These are phyloP conservation scores for Diddensiella santjacobensis DNA, from an alignment of 805 yeast genomes.

Conservation along the genomic window DNA sequence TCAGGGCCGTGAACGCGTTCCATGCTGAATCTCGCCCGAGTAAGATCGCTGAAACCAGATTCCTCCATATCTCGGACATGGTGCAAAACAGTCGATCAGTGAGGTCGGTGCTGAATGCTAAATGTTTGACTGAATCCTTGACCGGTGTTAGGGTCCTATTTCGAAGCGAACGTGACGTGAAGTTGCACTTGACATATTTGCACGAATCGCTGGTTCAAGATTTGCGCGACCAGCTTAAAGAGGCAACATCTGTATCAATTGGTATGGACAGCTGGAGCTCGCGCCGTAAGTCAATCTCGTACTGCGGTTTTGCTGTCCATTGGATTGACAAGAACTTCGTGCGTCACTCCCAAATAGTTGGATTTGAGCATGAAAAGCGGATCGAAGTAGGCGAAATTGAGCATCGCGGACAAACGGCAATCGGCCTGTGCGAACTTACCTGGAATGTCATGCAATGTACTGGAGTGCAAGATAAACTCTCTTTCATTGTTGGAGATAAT, in stretches of 20 bases:
- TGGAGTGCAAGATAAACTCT: not conserved
- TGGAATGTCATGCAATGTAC: not conserved
- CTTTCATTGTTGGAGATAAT: not conserved
- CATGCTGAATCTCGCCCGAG: not conserved
- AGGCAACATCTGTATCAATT: not conserved
- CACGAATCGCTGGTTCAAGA: not conserved
- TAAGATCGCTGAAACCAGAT: not conserved
- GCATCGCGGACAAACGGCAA: not conserved
- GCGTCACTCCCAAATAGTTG: not conserved
- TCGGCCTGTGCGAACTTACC: not conserved
- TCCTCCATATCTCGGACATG: not conserved
- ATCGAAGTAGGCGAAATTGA: not conserved
- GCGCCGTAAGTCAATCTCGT: not conserved
- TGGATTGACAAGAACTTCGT: not conserved
- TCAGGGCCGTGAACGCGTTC: not conserved
- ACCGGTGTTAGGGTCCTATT: not conserved
- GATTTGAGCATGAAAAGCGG: not conserved
- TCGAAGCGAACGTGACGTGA: not conserved
- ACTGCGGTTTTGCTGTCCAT: not conserved
- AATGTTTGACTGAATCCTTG: not conserved
- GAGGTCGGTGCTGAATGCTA: not conserved
- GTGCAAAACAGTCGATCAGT: not conserved
- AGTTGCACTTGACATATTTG: not conserved
- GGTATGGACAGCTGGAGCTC: not conserved
- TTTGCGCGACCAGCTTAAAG: not conserved